Percentiles rank a stretch among this genome's conserved stretches.
Conservation (phyloP, 371 early-diverging fungal genomes). For the Conidiobolus incongruus region DNA sequence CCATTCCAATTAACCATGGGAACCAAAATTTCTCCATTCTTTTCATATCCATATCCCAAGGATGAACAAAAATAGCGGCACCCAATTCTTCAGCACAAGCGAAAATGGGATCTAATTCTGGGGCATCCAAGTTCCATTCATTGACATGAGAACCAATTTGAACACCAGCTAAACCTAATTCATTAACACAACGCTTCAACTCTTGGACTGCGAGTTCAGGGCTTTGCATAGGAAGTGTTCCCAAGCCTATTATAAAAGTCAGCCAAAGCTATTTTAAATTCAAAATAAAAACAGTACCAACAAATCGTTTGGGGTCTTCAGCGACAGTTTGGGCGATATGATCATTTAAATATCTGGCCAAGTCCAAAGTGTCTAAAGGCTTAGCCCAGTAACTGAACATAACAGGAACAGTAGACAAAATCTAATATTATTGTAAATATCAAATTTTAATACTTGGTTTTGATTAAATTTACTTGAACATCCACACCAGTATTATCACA, state of each 20-base stretch:
- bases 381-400: slow-evolving; percentile 43
- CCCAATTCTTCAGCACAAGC: slow-evolving; percentile 37
- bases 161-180: slow-evolving; percentile 35
- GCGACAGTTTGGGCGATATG: slow-evolving; percentile 40
- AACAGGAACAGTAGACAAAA: slow-evolving; percentile 39
- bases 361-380: slow-evolving; percentile 24
- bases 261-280: no score
- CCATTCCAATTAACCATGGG: slow-evolving; percentile 50
- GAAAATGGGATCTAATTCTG: slow-evolving; percentile 38
- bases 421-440: no score
- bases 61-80: slow-evolving; percentile 38
- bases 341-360: slow-evolving; percentile 34
- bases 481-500: slow-evolving; percentile 23
- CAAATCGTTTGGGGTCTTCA: slow-evolving; percentile 33
- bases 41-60: slow-evolving; percentile 45
- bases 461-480: no score
- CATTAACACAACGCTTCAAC: slow-evolving; percentile 32
- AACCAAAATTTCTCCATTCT: slow-evolving; percentile 50
- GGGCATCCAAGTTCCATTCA: slow-evolving; percentile 46
- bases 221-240: slow-evolving; percentile 51
- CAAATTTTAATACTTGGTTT: no score
- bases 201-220: slow-evolving; percentile 40
- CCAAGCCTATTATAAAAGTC: no score
- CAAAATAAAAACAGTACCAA: no score
- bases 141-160: slow-evolving; percentile 51